Evolutionary conservation across 805 yeast species (phyloP), one percentile per base, ranked within the genome.

Genomic region (Candida succiphila): DNA sequence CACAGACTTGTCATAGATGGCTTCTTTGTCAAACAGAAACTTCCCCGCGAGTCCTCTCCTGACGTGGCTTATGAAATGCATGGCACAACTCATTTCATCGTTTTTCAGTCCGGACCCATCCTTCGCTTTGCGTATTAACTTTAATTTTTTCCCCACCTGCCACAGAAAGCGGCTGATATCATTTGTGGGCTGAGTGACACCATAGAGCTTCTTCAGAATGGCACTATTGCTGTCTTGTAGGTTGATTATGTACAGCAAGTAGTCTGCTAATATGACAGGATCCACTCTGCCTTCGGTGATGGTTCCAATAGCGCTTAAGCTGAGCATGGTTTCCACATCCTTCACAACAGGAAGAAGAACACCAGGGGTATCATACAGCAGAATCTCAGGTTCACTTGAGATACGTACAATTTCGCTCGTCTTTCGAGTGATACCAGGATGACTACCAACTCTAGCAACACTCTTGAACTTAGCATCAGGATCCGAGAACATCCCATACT

Each of bases 351-450:
- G 97, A 10, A 86, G 56, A 37, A 85, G 74, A 4, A 92, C 88
- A 1, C 98, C 98, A 0, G 98, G 98, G 0, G 96, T 83, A 51
- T 92, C 98, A 44, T 82, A 75, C 7, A 88, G 61, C 37, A 75
- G 67, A 3, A 89, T 68, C 23, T 73, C 75, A 0, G 92, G 88
- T 20, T 65, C 65, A 9, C 61, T 55, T 28, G 67, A 58, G 12
- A 92, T 64, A 35, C 78, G 60, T 25, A 92, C 83, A 34, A 79
- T 65, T 40, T 82, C 89, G 34, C 89, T 77, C 0, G 94, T 76
- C 20, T 69, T 68, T 34, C 85, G 61, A 0, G 98, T 92, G 5
- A 89, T 85, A 15, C 98, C 98, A 1, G 97, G 96, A 41, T 72
- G 76, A 9, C 81, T 79, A 1, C 96, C 95, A 0, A 94, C 85